phyloP scores from a whole-genome alignment of 495 filamentous ascomycete genomes.

The Glarea lozoyensis region DNA sequence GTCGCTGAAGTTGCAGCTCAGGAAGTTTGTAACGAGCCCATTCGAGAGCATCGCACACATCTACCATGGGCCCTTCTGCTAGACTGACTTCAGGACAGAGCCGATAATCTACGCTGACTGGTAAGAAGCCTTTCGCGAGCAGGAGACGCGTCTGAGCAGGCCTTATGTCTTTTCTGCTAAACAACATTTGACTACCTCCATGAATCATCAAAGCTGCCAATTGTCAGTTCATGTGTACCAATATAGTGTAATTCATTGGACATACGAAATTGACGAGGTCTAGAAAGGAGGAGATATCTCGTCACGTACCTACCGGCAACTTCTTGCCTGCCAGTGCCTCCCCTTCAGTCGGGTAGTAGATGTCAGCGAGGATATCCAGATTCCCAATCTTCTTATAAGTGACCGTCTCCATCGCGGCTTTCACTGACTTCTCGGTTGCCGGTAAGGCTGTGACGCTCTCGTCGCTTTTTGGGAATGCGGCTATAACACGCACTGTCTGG shows the following conservation, averaged over 20 bases:
- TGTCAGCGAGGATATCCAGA: constrained; percentile 27
- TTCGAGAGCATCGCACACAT: constrained; percentile 34
- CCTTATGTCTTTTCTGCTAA: constrained; percentile 36
- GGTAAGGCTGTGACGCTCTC: neutral
- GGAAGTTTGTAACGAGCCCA: constrained; percentile 39
- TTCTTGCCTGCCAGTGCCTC: too few relatives aligned
- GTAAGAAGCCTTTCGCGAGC: constrained; percentile 34
- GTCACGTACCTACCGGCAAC: too few relatives aligned
- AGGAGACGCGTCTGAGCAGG: constrained; percentile 32
- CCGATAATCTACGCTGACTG: constrained; percentile 46
- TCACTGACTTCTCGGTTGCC: neutral
- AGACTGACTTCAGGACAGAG: constrained; percentile 45
- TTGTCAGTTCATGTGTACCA: too few relatives aligned
- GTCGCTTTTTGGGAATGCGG: neutral
- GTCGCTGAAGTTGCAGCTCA: constrained; percentile 12
- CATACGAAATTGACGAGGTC: too few relatives aligned
- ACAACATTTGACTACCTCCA: constrained; percentile 42
- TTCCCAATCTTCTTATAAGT: constrained; percentile 18
- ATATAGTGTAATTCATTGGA: too few relatives aligned
- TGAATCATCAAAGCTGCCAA: constrained; percentile 47
- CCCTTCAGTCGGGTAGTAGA: constrained; percentile 44
- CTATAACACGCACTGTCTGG: constrained; percentile 27
- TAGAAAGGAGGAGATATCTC: too few relatives aligned
- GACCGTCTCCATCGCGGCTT: too few relatives aligned
- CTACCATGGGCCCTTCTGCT: constrained; percentile 40